Evolutionary conservation across 345 rosid genomes (phyloP), one percentile per base, ranked within the genome.

Genomic region (Arabis alpina): DNA sequence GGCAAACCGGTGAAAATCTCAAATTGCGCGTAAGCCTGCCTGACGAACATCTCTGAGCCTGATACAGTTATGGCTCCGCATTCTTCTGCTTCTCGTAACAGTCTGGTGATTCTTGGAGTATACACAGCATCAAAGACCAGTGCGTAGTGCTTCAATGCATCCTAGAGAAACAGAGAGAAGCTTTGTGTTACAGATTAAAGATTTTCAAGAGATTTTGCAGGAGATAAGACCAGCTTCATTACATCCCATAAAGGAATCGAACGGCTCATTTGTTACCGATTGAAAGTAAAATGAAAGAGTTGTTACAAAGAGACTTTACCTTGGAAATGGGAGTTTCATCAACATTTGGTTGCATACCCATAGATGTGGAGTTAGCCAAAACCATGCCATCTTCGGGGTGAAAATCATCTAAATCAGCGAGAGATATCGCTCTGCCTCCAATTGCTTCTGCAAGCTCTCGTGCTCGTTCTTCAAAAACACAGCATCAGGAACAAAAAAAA

Each of bases 331-430:
- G 99, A 34, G 99, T 91, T 77, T 89, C 95, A 6, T 85, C 84
- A 19, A 85, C 75, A 66, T 91, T 89, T 50, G 99, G 99, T 54
- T 88, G 96, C 99, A 91, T 94, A 67, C 99, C 96, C 30, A 91
- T 85, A 15, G 96, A 89, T 24, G 99, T 94, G 59, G 97, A 81
- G 80, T 94, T 91, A n/a, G 93, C 93, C 66, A 94, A 84, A 76
- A 94, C 68, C 97, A 89, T 94, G 75, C 81, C 87, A 37, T 83
- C 85, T 80, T 89, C 93, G 0, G 93, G 89, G 56, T 78, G 85
- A 77, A 89, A 91, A 52, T 50, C 73, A 32, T 81, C 83, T 70
- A 94, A 81, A 72, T 89, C 93, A 8, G 83, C 70, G 42, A 88
- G 90, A 66, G 99, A 79, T 51, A 91, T 45, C 11, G 99, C 97